Evolutionary conservation across 805 yeast genomes (phyloP).

Genomic region (Lipomyces orientalis): DNA sequence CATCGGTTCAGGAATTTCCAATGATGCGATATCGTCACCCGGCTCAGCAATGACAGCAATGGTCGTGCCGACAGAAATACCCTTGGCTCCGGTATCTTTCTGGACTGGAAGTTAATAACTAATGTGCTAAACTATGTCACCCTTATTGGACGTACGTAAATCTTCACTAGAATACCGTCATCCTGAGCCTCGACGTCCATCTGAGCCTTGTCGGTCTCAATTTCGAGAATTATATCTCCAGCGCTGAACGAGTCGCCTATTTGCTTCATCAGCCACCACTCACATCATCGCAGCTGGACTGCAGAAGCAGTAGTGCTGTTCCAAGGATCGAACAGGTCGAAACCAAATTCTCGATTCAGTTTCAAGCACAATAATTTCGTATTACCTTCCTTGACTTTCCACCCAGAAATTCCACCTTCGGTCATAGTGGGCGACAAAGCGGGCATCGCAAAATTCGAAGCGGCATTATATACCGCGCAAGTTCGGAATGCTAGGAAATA

Average conservation of each 20-base stretch:
- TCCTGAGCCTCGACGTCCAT: conserved; percentile 98
- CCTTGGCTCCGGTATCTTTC: conserved; percentile 71
- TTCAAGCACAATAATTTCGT: conserved; percentile 7
- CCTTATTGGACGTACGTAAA: conserved; percentile 50
- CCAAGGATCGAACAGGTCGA: neutral
- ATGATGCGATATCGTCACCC: conserved; percentile 74
- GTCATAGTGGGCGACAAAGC: conserved; percentile 99
- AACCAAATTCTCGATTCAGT: neutral
- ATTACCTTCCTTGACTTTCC: conserved; percentile 79
- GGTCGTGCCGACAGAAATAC: conserved; percentile 82
- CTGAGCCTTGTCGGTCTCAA: conserved; percentile 96
- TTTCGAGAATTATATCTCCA: conserved; percentile 96
- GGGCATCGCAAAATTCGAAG: conserved; percentile 77
- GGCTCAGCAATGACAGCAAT: conserved; percentile 90
- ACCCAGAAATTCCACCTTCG: conserved; percentile 86
- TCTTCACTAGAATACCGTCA: conserved; percentile 87
- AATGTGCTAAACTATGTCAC: neutral
- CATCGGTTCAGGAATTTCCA: conserved; percentile 61
- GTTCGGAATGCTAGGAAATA: conserved; percentile 11
- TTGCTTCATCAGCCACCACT: neutral
- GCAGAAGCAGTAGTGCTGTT: neutral
- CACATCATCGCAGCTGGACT: neutral
- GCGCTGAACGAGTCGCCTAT: conserved; percentile 68
- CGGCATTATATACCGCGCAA: conserved; percentile 25
- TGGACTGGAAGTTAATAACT: conserved; percentile 7